Base-by-base conservation (phyloP, 352 stramenopile species). In the Phytopythium ostracodes region DNA sequence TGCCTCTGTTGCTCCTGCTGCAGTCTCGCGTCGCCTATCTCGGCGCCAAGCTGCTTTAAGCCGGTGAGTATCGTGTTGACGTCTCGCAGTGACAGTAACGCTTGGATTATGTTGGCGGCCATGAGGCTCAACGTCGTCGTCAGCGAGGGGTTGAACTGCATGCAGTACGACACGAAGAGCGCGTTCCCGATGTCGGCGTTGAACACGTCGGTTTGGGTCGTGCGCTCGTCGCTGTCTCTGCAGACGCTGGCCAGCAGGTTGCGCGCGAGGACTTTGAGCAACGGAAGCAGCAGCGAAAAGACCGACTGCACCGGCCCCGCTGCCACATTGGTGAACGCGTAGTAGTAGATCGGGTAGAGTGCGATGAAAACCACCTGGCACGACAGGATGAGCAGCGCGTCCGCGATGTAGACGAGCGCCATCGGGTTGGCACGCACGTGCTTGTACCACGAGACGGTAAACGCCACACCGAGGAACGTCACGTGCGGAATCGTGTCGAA, bases 131-230 rank as follows among this genome's bases (percentile, higher is more conserved):
- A 6, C 2, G 63, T 65, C 0, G 59, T 70, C 4, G 55, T 46
- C 20, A 73, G 35, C 2, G 63, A 71, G 1, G 67, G 67, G 2
- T 65, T 67, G 25, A 65, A 68, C 18, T 73, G 67, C 59, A 73
- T 71, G 15, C 67, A 65, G 59, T 68, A 73, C 4, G 63, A 70
- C 10, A 70, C 46, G 25, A 73, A 73, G 17, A 71, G 36, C 20
- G 64, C 56, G 31, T 71, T 73, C 40, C 67, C 70, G 1, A 70
- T 43, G 18, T 73, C 67, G n/a, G 51, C 55, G 29, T 73, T 73
- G 51, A 68, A 70, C 17, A 65, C 56, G 12, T 70, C 52, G 4
- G 66, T 55, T 44, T 67, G 59, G 0, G 67, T 63, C 46, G 63
- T 63, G 5, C 27, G 52, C 33, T 73, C 63, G 44, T 73, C 63